Conservation (phyloP, 139 green algal genomes). For the Chlorella sp. region DNA sequence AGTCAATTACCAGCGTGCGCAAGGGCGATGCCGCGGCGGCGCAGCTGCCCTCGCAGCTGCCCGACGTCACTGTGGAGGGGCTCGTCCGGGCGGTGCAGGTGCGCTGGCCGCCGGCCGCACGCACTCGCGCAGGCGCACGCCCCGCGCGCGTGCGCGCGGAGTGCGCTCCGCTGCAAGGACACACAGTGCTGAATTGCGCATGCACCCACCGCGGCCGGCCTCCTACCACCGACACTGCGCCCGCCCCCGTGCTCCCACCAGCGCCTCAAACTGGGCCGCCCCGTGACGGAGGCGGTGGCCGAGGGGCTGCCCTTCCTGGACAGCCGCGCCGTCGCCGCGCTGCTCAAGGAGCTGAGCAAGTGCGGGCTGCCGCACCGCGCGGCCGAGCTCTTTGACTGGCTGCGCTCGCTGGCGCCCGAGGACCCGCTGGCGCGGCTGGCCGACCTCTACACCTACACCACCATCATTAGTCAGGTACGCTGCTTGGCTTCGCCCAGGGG, state of each 20-base stretch:
- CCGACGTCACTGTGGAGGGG: constrained; percentile 30
- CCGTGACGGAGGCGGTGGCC: constrained; percentile 46
- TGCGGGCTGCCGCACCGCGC: constrained; percentile 49
- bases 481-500: no score
- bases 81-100: constrained; percentile 25
- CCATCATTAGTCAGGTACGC: constrained; percentile 23
- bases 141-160: not conserved
- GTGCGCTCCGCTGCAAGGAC: no score
- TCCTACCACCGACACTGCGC: not conserved
- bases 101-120: no score
- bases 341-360: constrained; percentile 84
- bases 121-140: no score
- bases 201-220: not conserved
- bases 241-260: not conserved
- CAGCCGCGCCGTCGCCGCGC: constrained; percentile 60
- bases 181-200: no score
- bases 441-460: constrained; percentile 86
- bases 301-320: constrained; percentile 81
- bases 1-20: constrained; percentile 31
- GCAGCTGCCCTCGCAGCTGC: not conserved
- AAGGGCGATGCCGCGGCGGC: constrained; percentile 7
- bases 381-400: constrained; percentile 79
- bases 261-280: constrained; percentile 14
- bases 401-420: constrained; percentile 53
- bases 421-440: constrained; percentile 55